These are phyloP conservation scores for Lachnellula subtilissima DNA, from an alignment of 2,329 filamentous ascomycete species.

Conservation along the genomic window DNA sequence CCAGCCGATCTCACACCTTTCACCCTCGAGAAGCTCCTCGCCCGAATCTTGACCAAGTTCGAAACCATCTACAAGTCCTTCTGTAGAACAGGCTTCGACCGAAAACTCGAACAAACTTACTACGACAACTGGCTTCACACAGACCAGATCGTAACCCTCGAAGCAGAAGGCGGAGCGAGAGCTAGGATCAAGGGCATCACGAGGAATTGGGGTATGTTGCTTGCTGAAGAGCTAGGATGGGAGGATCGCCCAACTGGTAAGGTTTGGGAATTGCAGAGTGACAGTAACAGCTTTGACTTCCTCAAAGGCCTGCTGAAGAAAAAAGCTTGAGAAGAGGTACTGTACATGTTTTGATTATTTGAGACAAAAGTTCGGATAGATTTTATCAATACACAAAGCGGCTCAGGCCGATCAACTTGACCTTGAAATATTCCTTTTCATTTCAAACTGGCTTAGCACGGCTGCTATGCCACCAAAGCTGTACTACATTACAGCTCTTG, in stretches of 20 bases:
- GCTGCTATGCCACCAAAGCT: too few relatives aligned
- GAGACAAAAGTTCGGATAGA: too few relatives aligned
- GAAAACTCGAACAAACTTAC: constrained; percentile 68
- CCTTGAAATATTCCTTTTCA: too few relatives aligned
- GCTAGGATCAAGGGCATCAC: constrained; percentile 85
- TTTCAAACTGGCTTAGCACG: too few relatives aligned
- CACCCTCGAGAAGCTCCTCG: constrained; percentile 73
- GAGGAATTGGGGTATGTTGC: constrained; percentile 81
- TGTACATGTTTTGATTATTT: too few relatives aligned
- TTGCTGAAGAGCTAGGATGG: constrained; percentile 75
- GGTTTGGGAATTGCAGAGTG: constrained; percentile 82
- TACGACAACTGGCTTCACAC: constrained; percentile 84
- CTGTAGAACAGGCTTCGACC: constrained; percentile 67
- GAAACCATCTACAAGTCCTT: constrained; percentile 76
- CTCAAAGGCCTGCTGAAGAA: constrained; percentile 81
- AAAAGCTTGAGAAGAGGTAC: constrained; percentile 41
- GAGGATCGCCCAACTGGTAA: constrained; percentile 71
- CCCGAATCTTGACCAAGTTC: constrained; percentile 71
- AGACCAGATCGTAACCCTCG: constrained; percentile 66
- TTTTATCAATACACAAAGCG: too few relatives aligned
- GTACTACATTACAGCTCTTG: too few relatives aligned
- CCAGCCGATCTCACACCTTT: constrained; percentile 50
- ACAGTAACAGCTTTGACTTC: constrained; percentile 98
- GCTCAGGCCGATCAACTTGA: too few relatives aligned
- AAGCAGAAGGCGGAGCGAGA: constrained; percentile 69